These are phyloP conservation scores for Xylaria palmicola DNA, from an alignment of 495 filamentous ascomycete species.

Conservation along the genomic window DNA sequence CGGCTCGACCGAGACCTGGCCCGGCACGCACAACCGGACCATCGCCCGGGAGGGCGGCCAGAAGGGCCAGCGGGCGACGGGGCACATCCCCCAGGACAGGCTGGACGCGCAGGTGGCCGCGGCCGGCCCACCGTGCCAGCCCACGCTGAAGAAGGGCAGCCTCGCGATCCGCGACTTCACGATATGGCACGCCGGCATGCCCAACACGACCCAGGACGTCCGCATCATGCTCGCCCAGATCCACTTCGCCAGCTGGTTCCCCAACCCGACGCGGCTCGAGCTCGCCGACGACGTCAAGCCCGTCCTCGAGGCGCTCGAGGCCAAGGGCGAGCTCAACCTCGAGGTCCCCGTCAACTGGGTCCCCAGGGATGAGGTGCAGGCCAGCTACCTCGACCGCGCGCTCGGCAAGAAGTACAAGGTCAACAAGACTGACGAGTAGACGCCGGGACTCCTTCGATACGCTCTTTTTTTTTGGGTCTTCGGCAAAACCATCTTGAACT, in stretches of 20 bases:
- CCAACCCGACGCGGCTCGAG: slow-evolving; percentile 54
- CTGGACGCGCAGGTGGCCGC: slow-evolving; percentile 39
- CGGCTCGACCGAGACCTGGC: slow-evolving; percentile 60
- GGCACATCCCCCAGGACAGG: slow-evolving; percentile 43
- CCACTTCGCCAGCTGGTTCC: slow-evolving; percentile 49
- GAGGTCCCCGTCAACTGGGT: slow-evolving; percentile 49
- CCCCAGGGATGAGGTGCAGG: slow-evolving; percentile 30
- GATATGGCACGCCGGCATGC: slow-evolving; percentile 63
- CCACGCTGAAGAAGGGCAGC: slow-evolving; percentile 50
- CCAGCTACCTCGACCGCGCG: slow-evolving; percentile 42
- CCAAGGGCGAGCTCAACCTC: slow-evolving; percentile 28
- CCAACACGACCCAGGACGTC: slow-evolving; percentile 47
- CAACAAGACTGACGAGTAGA: slow-evolving; percentile 29
- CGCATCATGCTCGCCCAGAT: slow-evolving; percentile 62
- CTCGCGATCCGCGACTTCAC: slow-evolving; percentile 56
- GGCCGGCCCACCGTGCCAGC: slow-evolving; percentile 48
- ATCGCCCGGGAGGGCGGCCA: slow-evolving; percentile 35
- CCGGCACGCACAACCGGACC: slow-evolving; percentile 51
- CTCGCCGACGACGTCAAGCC: slow-evolving; percentile 45
- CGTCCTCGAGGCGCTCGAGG: slow-evolving; percentile 34
- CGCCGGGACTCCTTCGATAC: too few relatives aligned
- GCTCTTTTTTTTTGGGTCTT: too few relatives aligned
- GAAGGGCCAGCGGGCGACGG: slow-evolving; percentile 51
- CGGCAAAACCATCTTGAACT: too few relatives aligned
- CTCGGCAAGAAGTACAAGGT: slow-evolving; percentile 55